Evolutionary conservation across 768 basidiomycete genomes (phyloP).

Genomic region (Russula foetens): DNA sequence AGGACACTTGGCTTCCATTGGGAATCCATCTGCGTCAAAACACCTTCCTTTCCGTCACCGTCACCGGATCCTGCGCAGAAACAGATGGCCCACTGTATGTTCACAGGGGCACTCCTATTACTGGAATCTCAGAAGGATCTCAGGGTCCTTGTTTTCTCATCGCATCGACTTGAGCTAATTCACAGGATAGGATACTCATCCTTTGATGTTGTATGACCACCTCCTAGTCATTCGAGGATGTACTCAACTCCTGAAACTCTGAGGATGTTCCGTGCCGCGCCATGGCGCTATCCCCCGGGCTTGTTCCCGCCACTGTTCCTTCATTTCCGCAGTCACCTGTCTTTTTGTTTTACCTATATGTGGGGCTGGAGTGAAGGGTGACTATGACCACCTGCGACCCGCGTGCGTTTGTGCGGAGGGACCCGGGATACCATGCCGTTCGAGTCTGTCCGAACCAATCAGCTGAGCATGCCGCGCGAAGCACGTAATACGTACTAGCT

Average conservation of each 20-base stretch:
- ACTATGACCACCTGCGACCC: not conserved
- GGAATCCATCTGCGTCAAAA: not conserved
- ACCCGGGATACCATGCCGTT: constrained; percentile 7
- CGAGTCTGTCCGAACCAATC: constrained; percentile 17
- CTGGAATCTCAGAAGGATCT: not conserved
- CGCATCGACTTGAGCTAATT: not conserved
- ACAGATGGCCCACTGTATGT: not conserved
- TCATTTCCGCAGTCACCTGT: constrained; percentile 12
- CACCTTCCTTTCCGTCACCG: not conserved
- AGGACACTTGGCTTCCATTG: constrained; percentile 11
- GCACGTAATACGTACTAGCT: constrained; percentile 6
- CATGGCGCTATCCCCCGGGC: not conserved
- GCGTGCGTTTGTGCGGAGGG: not conserved
- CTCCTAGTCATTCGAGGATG: not conserved
- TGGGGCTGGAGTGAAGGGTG: not conserved
- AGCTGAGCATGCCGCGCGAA: constrained; percentile 4
- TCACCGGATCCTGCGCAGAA: not conserved
- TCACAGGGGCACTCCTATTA: not conserved
- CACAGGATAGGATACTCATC: not conserved
- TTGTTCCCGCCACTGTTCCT: not conserved
- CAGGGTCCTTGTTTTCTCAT: not conserved
- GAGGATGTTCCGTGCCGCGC: constrained; percentile 2
- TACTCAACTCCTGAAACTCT: not conserved
- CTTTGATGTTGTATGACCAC: not conserved
- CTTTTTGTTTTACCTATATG: not conserved